Percentiles rank a stretch among this genome's conserved stretches.
These are phyloP conservation scores for Raphanus sativus DNA, from an alignment of 345 rosid genomes.

Conservation along the genomic window DNA sequence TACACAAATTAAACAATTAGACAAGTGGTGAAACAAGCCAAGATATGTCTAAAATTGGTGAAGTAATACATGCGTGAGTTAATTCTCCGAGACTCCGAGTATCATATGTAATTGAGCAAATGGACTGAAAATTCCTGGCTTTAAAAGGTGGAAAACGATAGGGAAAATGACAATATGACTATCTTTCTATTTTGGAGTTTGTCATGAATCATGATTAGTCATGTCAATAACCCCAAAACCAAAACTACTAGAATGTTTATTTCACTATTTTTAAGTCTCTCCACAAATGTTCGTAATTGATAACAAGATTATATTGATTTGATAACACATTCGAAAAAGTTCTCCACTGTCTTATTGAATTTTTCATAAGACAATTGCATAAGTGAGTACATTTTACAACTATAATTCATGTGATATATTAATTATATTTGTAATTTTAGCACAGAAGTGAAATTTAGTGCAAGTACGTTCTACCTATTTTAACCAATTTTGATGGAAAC, in stretches of 20 bases:
- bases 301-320: not conserved
- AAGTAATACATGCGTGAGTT: not conserved
- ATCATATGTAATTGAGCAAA: not conserved
- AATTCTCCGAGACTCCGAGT: not conserved
- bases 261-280: not conserved
- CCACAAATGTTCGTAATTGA: not conserved
- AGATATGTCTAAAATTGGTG: conserved; percentile 6
- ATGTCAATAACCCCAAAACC: not conserved
- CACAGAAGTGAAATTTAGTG: not conserved
- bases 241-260: not conserved
- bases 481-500: not conserved
- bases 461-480: not conserved
- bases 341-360: not conserved
- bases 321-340: not conserved
- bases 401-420: not conserved
- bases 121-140: not conserved
- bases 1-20: not conserved
- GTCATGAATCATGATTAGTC: not conserved
- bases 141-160: not conserved
- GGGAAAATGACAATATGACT: not conserved
- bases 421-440: not conserved
- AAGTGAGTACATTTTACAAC: not conserved
- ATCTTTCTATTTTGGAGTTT: not conserved
- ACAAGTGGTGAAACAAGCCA: conserved; percentile 4
- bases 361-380: not conserved